phyloP scores from a whole-genome alignment of 306 rosid genomes.

The Quercus cerris region DNA sequence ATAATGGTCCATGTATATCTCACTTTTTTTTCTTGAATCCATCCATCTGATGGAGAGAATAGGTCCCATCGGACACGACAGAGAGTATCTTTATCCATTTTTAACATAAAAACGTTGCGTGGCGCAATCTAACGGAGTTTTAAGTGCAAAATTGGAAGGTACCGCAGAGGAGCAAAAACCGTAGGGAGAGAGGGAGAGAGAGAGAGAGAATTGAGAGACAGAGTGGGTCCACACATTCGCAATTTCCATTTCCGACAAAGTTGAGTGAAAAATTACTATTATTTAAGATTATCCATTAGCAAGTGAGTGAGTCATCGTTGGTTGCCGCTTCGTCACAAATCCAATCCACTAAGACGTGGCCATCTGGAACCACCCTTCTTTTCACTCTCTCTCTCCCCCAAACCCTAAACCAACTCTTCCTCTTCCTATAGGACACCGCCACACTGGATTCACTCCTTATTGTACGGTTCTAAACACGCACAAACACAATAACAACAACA shows the following conservation, averaged over 20 bases:
- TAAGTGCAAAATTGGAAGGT: no score
- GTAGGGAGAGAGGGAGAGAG: neutral
- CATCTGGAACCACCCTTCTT: conserved; percentile 44
- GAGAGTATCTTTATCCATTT: no score
- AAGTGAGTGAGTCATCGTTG: conserved; percentile 60
- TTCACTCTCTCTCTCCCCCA: neutral
- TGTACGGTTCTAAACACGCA: neutral
- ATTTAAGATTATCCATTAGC: conserved; percentile 45
- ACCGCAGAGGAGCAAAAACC: no score
- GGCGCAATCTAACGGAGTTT: no score
- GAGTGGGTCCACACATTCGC: neutral
- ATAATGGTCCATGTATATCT: no score
- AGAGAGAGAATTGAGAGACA: neutral
- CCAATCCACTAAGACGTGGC: conserved; percentile 49
- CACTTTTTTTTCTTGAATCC: no score
- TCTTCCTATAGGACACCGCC: conserved; percentile 32
- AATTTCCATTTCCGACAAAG: neutral
- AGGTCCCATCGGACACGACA: no score
- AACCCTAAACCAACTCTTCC: conserved; percentile 30
- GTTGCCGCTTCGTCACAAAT: conserved; percentile 40
- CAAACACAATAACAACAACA: neutral
- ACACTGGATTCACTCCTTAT: conserved; percentile 22
- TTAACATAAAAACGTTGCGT: no score
- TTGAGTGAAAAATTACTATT: neutral
- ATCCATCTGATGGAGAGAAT: no score